Base-by-base conservation (phyloP, 1,284 basidiomycete genomes). In the Fomitiporia mediterranea region DNA sequence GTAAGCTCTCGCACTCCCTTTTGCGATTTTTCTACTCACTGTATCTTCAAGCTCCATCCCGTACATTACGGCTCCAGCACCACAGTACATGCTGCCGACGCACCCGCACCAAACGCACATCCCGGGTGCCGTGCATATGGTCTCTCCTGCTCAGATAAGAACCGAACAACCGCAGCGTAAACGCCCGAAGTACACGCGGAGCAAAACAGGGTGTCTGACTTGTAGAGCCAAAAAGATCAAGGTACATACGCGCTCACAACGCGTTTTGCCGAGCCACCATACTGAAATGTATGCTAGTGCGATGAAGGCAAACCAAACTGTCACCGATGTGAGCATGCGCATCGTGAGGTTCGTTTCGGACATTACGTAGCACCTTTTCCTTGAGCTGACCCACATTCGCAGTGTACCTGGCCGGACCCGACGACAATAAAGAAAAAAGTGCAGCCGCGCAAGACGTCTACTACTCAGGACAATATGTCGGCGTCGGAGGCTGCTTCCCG, bases 191-290 rank as follows among this genome's bases (percentile, higher is more conserved):
- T 91, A 91, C 65, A 91, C 89, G 60, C 81, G 89, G 63, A 89
- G 86, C 72, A 91, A 91, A 72, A 89, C 88, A 0, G 89, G 89
- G 19, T 91, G 89, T 66, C 70, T 91, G 66, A 91, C 89, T 28
- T 91, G 89, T 75, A 80, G 89, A 65, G 80, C 82, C 61, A 91
- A 91, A 76, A 91, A 91, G 78, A 88, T 91, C 65, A 91, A 91
- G 80, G 89, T 89, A 60, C 54, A 77, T 59, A 27, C 32, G 17
- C 4, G 35, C 67, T 48, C 47, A n/a, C 44, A 38, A 43, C 35
- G 34, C 55, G 39, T 50, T n/a, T 54, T 38, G 27, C 6, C 58
- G 39, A 46, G 53, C 54, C 53, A 57, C 60, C 35, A 53, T 46
- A 27, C 44, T 50, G 8, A 51, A 34, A 32, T 32, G 52, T 39